A percentile compares a stretch with the other conserved stretches of the same genome.
phyloP scores from a whole-genome alignment of 768 basidiomycete genomes.

The Leccinum fibrillosum region DNA sequence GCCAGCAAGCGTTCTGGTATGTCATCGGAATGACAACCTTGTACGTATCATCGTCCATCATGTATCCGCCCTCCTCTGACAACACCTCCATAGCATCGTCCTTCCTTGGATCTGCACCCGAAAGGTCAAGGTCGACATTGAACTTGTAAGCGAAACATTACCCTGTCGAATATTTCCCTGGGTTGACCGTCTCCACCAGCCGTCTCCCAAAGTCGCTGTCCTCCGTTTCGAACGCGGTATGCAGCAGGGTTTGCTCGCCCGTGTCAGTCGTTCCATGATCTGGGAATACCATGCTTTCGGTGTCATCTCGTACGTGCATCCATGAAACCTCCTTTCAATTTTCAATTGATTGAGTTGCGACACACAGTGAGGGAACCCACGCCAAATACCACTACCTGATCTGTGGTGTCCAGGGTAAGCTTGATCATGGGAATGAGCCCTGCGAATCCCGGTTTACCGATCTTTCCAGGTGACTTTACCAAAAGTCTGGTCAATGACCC shows the following conservation, averaged over 20 bases:
- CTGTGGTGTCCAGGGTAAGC: slow-evolving; percentile 66
- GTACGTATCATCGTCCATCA: slow-evolving; percentile 38
- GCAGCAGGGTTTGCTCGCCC: slow-evolving; percentile 76
- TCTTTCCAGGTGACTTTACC: slow-evolving; percentile 64
- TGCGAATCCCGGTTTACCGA: background rate
- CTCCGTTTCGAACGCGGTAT: slow-evolving; percentile 79
- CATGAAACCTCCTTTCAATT: background rate
- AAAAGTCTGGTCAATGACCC: slow-evolving; percentile 65
- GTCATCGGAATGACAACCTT: slow-evolving; percentile 69
- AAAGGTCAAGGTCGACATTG: slow-evolving; percentile 69
- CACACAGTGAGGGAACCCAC: slow-evolving; percentile 59
- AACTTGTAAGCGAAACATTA: slow-evolving; percentile 49
- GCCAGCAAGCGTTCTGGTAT: slow-evolving; percentile 78
- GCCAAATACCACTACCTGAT: slow-evolving; percentile 80
- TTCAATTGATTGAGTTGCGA: slow-evolving; percentile 6
- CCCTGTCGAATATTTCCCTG: background rate
- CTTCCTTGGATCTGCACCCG: slow-evolving; percentile 77
- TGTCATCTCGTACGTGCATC: slow-evolving; percentile 58
- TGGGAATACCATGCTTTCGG: slow-evolving; percentile 86
- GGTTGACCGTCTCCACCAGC: slow-evolving; percentile 38
- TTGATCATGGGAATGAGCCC: background rate
- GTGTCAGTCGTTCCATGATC: slow-evolving; percentile 68
- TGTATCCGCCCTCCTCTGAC: background rate
- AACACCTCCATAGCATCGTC: slow-evolving; percentile 45
- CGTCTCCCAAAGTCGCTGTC: slow-evolving; percentile 75